Conservation (phyloP, 768 basidiomycete species). For the Phylloporus arenicola region DNA sequence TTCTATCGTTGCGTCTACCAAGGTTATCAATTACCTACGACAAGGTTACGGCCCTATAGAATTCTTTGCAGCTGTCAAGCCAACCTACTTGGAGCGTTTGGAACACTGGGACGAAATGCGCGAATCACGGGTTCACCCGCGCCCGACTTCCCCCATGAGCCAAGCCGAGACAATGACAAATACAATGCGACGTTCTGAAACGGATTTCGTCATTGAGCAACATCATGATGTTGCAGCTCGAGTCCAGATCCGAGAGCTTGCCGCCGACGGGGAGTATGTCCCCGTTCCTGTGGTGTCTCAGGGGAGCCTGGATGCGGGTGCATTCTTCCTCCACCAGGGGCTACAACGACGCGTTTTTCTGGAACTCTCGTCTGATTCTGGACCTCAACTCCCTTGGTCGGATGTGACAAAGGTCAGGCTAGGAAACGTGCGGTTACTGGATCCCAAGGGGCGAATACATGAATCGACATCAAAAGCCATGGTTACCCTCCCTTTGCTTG, state of each 20-base stretch:
- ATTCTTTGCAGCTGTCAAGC: constrained; percentile 78
- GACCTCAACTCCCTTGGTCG: constrained; percentile 83
- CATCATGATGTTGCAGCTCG: constrained; percentile 87
- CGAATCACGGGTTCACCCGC: constrained; percentile 55
- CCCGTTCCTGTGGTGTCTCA: constrained; percentile 80
- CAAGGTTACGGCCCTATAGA: constrained; percentile 82
- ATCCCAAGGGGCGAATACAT: constrained; percentile 75
- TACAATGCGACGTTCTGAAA: constrained; percentile 87
- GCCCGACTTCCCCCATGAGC: constrained; percentile 28
- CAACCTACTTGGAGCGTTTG: constrained; percentile 82
- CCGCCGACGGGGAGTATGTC: constrained; percentile 74
- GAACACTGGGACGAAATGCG: constrained; percentile 94
- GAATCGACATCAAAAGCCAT: constrained; percentile 69
- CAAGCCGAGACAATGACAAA: constrained; percentile 35
- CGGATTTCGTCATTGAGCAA: constrained; percentile 84
- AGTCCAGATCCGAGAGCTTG: constrained; percentile 83
- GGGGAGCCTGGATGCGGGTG: constrained; percentile 72
- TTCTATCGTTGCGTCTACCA: constrained; percentile 68
- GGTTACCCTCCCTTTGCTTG: constrained; percentile 67
- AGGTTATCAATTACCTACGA: constrained; percentile 65
- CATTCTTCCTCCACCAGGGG: constrained; percentile 89
- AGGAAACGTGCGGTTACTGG: constrained; percentile 81
- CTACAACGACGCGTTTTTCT: constrained; percentile 79
- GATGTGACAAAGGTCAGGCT: constrained; percentile 70
- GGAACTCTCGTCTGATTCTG: constrained; percentile 80